These are phyloP conservation scores for Endoconidiophora polonica DNA, from an alignment of 2,329 filamentous ascomycete species.

Conservation along the genomic window DNA sequence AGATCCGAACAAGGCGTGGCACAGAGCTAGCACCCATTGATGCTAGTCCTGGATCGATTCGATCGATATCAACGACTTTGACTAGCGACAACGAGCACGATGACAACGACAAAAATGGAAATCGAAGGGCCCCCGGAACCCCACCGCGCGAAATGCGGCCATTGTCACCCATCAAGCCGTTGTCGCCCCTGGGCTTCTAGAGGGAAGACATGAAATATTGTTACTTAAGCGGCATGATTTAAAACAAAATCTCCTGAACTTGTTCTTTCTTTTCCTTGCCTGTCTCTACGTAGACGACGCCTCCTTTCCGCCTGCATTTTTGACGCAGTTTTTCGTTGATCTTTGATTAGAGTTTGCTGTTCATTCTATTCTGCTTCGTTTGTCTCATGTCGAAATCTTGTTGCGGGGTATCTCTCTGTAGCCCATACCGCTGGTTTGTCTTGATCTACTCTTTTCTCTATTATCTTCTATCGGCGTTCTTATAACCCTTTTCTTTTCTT, in stretches of 20 bases:
- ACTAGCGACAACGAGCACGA: slow-evolving; percentile 29
- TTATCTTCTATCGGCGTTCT: background rate
- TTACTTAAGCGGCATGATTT: too few species aligned
- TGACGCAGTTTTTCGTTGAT: background rate
- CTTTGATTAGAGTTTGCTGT: background rate
- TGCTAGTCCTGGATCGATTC: slow-evolving; percentile 12
- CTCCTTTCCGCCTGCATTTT: background rate
- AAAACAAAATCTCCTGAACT: background rate
- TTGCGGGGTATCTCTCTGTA: background rate
- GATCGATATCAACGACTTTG: slow-evolving; percentile 23
- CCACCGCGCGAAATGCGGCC: slow-evolving; percentile 32
- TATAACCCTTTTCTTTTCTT: too few species aligned
- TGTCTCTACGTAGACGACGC: too few species aligned
- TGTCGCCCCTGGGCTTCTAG: slow-evolving; percentile 45
- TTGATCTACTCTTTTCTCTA: background rate
- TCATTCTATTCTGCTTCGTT: background rate
- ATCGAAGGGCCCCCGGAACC: slow-evolving; percentile 3
- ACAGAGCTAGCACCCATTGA: slow-evolving; percentile 11
- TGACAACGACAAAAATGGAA: background rate
- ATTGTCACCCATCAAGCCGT: slow-evolving; percentile 48
- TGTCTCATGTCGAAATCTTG: background rate
- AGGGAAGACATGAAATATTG: background rate
- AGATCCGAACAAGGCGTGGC: slow-evolving; percentile 17
- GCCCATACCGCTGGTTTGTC: background rate
- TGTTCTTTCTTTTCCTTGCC: slow-evolving; percentile 6